Percentiles rank a stretch among this genome's conserved stretches.
Evolutionary conservation across 257 asterid species (phyloP).

Genomic region (Verbena officinalis): DNA sequence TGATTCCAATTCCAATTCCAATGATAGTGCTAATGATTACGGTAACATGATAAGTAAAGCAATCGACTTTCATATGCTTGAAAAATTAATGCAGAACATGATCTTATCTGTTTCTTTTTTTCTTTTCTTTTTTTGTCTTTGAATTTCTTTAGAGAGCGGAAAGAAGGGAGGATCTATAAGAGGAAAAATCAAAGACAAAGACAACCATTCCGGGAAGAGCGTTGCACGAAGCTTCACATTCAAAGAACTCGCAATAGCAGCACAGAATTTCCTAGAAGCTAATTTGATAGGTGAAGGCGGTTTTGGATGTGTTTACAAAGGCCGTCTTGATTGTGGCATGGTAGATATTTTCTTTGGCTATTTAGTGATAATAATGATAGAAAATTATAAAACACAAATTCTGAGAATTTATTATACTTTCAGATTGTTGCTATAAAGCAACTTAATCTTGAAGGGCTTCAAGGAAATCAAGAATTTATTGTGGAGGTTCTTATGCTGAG

Average conservation of each 20-base stretch:
- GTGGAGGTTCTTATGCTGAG: constrained; percentile 91
- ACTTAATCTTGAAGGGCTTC: constrained; percentile 87
- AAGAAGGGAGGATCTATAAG: constrained; percentile 33
- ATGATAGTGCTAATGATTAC: neutral
- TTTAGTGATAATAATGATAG: neutral
- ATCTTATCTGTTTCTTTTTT: neutral
- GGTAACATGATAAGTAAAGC: constrained; percentile 30
- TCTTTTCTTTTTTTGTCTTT: neutral
- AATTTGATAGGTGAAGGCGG: constrained; percentile 96
- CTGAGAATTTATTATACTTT: neutral
- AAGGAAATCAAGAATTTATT: constrained; percentile 87
- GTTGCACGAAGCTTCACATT: constrained; percentile 72
- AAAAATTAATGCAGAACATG: neutral
- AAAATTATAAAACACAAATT: neutral
- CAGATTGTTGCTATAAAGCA: constrained; percentile 85
- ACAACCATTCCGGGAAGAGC: constrained; percentile 30
- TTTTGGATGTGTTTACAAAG: constrained; percentile 81
- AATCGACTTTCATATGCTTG: neutral
- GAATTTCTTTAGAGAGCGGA: constrained; percentile 32
- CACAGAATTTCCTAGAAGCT: constrained; percentile 69
- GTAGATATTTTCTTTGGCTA: constrained; percentile 26
- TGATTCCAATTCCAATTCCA: no score
- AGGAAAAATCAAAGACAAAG: constrained; percentile 46
- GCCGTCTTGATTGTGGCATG: constrained; percentile 55
- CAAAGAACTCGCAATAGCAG: constrained; percentile 69